Conservation (phyloP, 768 basidiomycete species). For the Neoboletus magnificus region DNA sequence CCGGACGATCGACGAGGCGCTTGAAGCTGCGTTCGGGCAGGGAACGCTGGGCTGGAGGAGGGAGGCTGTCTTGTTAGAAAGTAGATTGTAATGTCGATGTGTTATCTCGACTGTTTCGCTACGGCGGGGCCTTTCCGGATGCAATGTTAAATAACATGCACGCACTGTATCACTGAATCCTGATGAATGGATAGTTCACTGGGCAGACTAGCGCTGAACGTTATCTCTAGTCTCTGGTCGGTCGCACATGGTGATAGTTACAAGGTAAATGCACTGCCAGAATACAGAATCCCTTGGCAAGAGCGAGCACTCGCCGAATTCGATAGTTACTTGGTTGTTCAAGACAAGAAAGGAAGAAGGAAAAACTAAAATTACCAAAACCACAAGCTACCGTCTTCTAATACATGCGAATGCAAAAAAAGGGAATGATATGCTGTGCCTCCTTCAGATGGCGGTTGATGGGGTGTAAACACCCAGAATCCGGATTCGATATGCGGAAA, state of each 20-base stretch:
- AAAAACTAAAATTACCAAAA: slow-evolving; percentile 27
- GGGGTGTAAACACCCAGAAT: slow-evolving; percentile 20
- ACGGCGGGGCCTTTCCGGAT: background rate
- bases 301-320: slow-evolving; percentile 6
- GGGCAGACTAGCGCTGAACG: background rate
- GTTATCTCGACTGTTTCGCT: background rate
- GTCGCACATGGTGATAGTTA: background rate
- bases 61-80: slow-evolving; percentile 49
- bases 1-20: slow-evolving; percentile 69
- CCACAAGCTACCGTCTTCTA: slow-evolving; percentile 42
- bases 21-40: slow-evolving; percentile 81
- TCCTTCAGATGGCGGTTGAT: slow-evolving; percentile 66
- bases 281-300: slow-evolving; percentile 6
- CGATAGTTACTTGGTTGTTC: slow-evolving; percentile 11
- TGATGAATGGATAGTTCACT: background rate
- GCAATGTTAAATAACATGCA: background rate
- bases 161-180: background rate
- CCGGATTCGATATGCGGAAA: slow-evolving; percentile 13
- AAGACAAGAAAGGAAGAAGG: background rate
- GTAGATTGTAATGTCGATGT: slow-evolving; percentile 39
- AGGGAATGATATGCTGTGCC: slow-evolving; percentile 49
- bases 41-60: slow-evolving; percentile 64
- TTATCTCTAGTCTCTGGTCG: background rate
- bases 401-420: slow-evolving; percentile 50
- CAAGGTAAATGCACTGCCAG: background rate